Base-by-base conservation (phyloP, 75 land plant genomes). In the Chamaecyparis obtusa region DNA sequence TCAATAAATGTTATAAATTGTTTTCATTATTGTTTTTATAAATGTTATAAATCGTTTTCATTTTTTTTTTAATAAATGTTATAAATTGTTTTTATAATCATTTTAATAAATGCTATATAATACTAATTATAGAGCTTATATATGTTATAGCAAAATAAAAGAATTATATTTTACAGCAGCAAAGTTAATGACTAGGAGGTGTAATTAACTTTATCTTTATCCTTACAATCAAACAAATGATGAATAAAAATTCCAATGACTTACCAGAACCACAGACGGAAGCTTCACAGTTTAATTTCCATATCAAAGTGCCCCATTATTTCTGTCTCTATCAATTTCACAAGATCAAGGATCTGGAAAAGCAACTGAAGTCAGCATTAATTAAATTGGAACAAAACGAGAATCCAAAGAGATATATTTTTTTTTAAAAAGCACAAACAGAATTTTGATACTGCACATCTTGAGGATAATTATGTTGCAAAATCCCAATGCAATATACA, bases 341-440 rank as follows among this genome's bases (percentile, higher is more conserved):
- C 83, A 81, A 81, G 5, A 9, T 81, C 83, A 81, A n/a, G 83
- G 32, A 81, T 81, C 83, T 81, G 83, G 5, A 81, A 81, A 44
- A 10, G 30, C 49, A 81, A 27, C n/a, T 30, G 44, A 81, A 81
- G 48, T 44, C 14, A n/a, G 27, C 36, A 72, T 72, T 2, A 72
- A 72, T 72, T 72, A 30, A 51, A 10, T 32, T 33, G 10, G 76
- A 72, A 46, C 24, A 43, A 44, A 27, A 77, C 2, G 27, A 78
- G 19, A 39, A 43, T 79, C 48, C 24, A 17, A 10, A 81, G 51
- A 10, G 41, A 9, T 27, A 46, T 2, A 81, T 81, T 44, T 81
- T 44, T 81, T 24, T 24, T 19, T 9, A 32, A 46, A 81, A 81
- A 46, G 5, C 44, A 81, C 3, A 44, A 17, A 27, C 11, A 9